Percentiles rank a stretch among this genome's conserved stretches.
Evolutionary conservation across 441 rosid species (phyloP).

Genomic region (Populus hybrid): DNA sequence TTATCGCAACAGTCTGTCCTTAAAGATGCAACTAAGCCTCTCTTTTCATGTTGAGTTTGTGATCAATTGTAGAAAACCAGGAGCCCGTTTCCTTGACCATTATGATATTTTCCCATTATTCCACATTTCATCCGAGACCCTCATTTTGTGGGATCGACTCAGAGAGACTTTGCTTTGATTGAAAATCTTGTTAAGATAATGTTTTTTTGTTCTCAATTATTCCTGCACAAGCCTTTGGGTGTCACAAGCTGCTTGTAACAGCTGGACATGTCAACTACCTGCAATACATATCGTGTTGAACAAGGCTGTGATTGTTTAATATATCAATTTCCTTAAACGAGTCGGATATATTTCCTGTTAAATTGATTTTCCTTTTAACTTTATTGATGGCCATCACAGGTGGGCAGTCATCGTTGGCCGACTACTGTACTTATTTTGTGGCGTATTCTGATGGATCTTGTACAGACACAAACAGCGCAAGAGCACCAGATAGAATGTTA

Average conservation of each 20-base stretch:
- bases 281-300: neutral
- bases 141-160: neutral
- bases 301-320: neutral
- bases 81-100: neutral
- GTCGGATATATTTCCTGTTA: neutral
- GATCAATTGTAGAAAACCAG: neutral
- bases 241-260: neutral
- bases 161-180: neutral
- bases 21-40: neutral
- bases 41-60: neutral
- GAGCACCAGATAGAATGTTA: constrained; percentile 95
- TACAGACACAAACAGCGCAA: constrained; percentile 90
- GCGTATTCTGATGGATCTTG: constrained; percentile 99
- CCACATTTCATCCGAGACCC: too few relatives aligned
- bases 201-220: neutral
- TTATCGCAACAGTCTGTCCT: neutral
- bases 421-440: constrained; percentile 95
- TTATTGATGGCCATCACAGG: constrained; percentile 50
- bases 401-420: constrained; percentile 98
- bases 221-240: neutral
- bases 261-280: neutral
- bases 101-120: neutral
- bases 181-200: neutral
- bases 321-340: neutral
- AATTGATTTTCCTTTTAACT: constrained; percentile 4